Percentiles rank a stretch among this genome's conserved stretches.
phyloP scores from a whole-genome alignment of 768 basidiomycete species.

The Trametopsis cervina region DNA sequence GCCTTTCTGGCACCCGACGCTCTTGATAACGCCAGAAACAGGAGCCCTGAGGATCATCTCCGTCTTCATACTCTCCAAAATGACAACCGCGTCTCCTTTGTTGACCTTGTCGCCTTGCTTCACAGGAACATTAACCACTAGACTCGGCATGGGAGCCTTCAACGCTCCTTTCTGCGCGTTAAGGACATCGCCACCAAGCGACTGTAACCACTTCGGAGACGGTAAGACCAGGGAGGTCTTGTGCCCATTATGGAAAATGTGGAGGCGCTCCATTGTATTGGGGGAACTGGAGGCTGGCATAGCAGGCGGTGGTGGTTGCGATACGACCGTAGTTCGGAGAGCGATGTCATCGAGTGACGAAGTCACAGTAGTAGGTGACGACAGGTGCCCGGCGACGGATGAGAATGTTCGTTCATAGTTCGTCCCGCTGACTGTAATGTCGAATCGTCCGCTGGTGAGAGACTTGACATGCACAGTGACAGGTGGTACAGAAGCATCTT shows the following conservation, averaged over 20 bases:
- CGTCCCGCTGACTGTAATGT: constrained; percentile 41
- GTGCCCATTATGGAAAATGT: constrained; percentile 58
- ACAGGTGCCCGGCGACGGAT: constrained; percentile 51
- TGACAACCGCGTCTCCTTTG: constrained; percentile 73
- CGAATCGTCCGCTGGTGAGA: constrained; percentile 23
- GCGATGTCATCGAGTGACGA: constrained; percentile 46
- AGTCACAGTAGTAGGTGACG: constrained; percentile 44
- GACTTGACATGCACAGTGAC: constrained; percentile 30
- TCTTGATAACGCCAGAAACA: constrained; percentile 58
- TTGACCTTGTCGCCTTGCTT: constrained; percentile 70
- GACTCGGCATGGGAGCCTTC: constrained; percentile 87
- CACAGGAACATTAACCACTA: constrained; percentile 85
- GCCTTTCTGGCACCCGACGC: constrained; percentile 73
- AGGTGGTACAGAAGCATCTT: constrained; percentile 33
- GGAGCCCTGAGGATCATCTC: constrained; percentile 81
- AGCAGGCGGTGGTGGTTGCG: constrained; percentile 51
- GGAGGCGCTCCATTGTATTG: constrained; percentile 64
- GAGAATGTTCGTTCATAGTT: constrained; percentile 31
- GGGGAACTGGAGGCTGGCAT: constrained; percentile 48
- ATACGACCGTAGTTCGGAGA: constrained; percentile 61
- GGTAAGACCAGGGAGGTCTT: constrained; percentile 60
- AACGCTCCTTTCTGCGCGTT: constrained; percentile 55
- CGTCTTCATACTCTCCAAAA: constrained; percentile 97
- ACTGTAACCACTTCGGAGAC: constrained; percentile 63
- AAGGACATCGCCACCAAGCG: constrained; percentile 54